Conservation (phyloP, 1,139 yeast genomes). For the Geotrichum phurueaensis region DNA sequence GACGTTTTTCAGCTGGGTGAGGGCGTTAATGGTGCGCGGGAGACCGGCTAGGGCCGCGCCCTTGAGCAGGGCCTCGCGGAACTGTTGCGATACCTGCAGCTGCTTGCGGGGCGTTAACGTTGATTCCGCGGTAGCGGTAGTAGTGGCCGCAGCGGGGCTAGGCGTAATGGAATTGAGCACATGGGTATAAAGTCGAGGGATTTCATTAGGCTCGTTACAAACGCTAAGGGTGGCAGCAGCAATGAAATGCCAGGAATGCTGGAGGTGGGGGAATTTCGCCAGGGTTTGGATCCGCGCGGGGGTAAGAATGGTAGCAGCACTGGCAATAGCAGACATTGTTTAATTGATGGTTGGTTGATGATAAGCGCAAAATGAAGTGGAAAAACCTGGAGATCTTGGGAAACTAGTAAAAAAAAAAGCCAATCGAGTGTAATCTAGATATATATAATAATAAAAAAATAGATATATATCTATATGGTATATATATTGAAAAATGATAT, state of each 20-base stretch:
- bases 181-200: slow-evolving; percentile 69
- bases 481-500: no score
- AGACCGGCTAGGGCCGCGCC: slow-evolving; percentile 74
- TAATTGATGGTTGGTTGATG: background rate
- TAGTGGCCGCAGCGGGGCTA: background rate
- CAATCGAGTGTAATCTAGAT: no score
- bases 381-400: background rate
- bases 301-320: slow-evolving; percentile 44
- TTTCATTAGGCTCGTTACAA: slow-evolving; percentile 74
- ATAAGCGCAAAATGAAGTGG: background rate
- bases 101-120: slow-evolving; percentile 19
- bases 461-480: no score
- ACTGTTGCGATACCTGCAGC: slow-evolving; percentile 42
- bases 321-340: background rate
- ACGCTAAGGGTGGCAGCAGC: slow-evolving; percentile 82
- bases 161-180: slow-evolving; percentile 47
- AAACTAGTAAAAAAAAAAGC: no score
- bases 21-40: slow-evolving; percentile 77
- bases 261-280: slow-evolving; percentile 47
- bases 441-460: no score
- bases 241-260: slow-evolving; percentile 62
- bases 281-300: slow-evolving; percentile 58
- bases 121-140: background rate
- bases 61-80: slow-evolving; percentile 73
- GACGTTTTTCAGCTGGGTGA: slow-evolving; percentile 56